Evolutionary conservation across 257 asterid genomes (phyloP).

Genomic region (Solanum lignicaule): DNA sequence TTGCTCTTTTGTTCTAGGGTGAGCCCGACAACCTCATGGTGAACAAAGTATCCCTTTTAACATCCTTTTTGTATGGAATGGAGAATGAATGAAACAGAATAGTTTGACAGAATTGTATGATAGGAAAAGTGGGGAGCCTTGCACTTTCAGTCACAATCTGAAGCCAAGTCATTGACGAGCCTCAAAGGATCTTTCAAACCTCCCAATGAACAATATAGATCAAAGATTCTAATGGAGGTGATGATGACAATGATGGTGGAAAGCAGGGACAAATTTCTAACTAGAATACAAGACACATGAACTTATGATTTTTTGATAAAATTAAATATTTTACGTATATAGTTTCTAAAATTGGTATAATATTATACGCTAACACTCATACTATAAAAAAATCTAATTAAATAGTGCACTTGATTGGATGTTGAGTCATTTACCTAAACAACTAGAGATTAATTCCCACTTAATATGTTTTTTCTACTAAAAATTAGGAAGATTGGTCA

Average conservation of each 20-base stretch:
- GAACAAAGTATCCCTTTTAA: neutral
- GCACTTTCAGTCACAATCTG: fast-evolving
- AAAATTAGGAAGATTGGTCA: too few species aligned
- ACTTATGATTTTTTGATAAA: too few species aligned
- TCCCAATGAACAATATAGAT: neutral
- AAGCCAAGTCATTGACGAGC: neutral
- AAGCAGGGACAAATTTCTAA: too few species aligned
- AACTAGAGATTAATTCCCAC: too few species aligned
- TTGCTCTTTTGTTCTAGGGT: neutral
- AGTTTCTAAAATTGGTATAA: too few species aligned
- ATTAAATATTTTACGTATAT: too few species aligned
- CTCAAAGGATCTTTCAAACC: neutral
- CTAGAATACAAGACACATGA: neutral
- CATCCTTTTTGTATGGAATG: neutral
- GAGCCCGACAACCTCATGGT: neutral
- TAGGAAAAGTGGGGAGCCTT: neutral
- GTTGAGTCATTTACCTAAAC: fast-evolving
- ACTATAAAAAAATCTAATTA: too few species aligned
- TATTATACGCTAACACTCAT: too few species aligned
- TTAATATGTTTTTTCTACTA: too few species aligned
- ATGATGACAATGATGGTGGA: neutral
- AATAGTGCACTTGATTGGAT: too few species aligned
- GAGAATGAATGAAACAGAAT: neutral
- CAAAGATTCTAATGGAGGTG: neutral
- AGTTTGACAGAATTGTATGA: fast-evolving